Evolutionary conservation across 768 basidiomycete genomes (phyloP).

Genomic region (Leccinum broughii): DNA sequence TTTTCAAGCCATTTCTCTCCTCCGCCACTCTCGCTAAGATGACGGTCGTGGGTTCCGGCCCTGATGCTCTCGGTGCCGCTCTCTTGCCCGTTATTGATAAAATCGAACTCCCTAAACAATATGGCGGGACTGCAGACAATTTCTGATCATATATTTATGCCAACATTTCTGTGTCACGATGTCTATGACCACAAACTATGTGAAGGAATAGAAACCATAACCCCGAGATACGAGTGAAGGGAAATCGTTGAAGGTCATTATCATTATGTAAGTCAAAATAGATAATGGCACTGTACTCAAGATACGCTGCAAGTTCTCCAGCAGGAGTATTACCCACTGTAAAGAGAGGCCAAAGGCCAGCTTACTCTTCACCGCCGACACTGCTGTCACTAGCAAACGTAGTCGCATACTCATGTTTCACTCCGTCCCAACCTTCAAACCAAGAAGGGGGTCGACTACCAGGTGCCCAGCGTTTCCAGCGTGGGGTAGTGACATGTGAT

Average conservation of each 20-base stretch:
- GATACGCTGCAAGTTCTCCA: background rate
- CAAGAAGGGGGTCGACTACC: conserved; percentile 38
- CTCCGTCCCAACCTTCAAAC: conserved; percentile 42
- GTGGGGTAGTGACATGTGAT: conserved; percentile 13
- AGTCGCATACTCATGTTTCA: conserved; percentile 45
- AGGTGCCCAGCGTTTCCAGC: conserved; percentile 28
- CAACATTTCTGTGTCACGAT: background rate
- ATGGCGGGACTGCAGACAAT: conserved; percentile 65
- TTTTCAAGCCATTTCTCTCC: conserved; percentile 73
- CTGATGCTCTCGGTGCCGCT: conserved; percentile 56
- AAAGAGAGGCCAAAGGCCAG: background rate
- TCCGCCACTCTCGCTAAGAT: conserved; percentile 79
- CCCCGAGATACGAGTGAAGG: background rate
- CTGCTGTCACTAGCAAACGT: conserved; percentile 41
- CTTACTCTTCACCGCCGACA: conserved; percentile 26
- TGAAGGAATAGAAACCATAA: background rate
- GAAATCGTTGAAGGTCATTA: background rate
- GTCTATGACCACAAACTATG: background rate
- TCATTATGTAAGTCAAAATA: background rate
- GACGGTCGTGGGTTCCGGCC: conserved; percentile 69
- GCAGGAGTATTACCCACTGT: too few species aligned
- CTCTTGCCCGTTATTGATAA: conserved; percentile 57
- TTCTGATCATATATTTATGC: conserved; percentile 37
- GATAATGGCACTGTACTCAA: background rate
- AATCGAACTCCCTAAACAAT: conserved; percentile 62